Base-by-base conservation (phyloP, 2,329 filamentous ascomycete species). In the Microsporum ferrugineum region DNA sequence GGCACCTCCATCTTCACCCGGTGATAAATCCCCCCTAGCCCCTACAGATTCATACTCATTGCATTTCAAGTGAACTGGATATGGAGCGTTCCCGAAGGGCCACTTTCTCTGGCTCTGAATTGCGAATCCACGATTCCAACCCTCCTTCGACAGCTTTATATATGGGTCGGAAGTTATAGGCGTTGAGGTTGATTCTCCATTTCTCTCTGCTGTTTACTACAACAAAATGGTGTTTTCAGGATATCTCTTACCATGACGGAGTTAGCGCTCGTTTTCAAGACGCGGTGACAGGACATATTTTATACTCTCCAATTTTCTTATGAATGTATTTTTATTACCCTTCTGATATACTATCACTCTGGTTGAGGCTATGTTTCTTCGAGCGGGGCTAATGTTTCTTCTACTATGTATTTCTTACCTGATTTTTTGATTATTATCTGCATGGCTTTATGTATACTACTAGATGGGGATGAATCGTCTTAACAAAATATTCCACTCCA, bases 291-390 rank as follows among this genome's bases (percentile, higher is more conserved):
- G 33, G 12, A n/a, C 33, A 8, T 36, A 14, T 7, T 49, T 49
- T 59, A 33, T n/a, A 34, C 12, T 33, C 38, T 31, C 2, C 17
- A 45, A 14, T 58, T 45, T 58, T 43, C 39, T 47, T 17, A 12
- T 29, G n/a, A 17, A 33, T 59, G 57, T 59, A 59, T 51, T 59
- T 59, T 34, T 59, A 59, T 17, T 23, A 59, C 57, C 17, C 45
- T 49, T 49, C 33, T 51, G 39, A 38, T 51, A 38, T 47, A 45
- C n/a, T 59, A 29, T 47, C 12, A 36, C 27, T 34, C 27, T 36
- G 51, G 51, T 55, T 51, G 27, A 51, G 45, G 27, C 27, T 33
- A 31, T 12, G 23, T 33, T 31, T 51, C 8, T 33, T 51, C 5
- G 45, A 31, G 23, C 45, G 10, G 45, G 27, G 10, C 23, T 51